Evolutionary conservation across 2,329 filamentous ascomycete genomes (phyloP).

Genomic region (Fusarium transvaalense): DNA sequence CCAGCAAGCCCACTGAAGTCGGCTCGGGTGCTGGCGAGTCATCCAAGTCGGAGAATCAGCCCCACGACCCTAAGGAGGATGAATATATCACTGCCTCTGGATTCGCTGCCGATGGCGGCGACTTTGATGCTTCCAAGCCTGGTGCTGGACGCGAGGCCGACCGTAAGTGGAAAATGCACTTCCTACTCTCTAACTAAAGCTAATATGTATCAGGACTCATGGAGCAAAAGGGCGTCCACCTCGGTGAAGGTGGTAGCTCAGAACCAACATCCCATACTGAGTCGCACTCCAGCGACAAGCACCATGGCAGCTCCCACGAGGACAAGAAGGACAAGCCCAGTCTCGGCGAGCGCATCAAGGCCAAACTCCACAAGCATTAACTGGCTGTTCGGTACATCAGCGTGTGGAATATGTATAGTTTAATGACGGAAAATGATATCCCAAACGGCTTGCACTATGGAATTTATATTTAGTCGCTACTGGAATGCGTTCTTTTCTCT

Average conservation of each 20-base stretch:
- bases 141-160: conserved; percentile 76
- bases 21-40: conserved; percentile 27
- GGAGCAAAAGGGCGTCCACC: conserved; percentile 52
- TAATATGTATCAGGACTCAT: conserved; percentile 49
- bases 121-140: conserved; percentile 73
- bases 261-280: conserved; percentile 7
- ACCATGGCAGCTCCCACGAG: conserved; percentile 24
- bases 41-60: conserved; percentile 31
- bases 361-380: conserved; percentile 70
- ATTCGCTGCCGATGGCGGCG: conserved; percentile 72
- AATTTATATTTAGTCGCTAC: conserved; percentile 4
- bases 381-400: background rate
- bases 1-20: conserved; percentile 16
- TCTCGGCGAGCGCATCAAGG: conserved; percentile 75
- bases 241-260: conserved; percentile 25
- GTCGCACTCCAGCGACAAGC: conserved; percentile 31
- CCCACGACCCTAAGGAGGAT: conserved; percentile 66
- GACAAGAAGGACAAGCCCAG: conserved; percentile 61
- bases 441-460: conserved; percentile 13
- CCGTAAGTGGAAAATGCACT: conserved; percentile 59
- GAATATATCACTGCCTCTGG: conserved; percentile 70
- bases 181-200: background rate
- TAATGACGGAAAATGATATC: conserved; percentile 40
- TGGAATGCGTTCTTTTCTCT: conserved; percentile 1
- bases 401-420: background rate